Conservation (phyloP, 176 grass and related monocot species). For the Phyllostachys edulis region DNA sequence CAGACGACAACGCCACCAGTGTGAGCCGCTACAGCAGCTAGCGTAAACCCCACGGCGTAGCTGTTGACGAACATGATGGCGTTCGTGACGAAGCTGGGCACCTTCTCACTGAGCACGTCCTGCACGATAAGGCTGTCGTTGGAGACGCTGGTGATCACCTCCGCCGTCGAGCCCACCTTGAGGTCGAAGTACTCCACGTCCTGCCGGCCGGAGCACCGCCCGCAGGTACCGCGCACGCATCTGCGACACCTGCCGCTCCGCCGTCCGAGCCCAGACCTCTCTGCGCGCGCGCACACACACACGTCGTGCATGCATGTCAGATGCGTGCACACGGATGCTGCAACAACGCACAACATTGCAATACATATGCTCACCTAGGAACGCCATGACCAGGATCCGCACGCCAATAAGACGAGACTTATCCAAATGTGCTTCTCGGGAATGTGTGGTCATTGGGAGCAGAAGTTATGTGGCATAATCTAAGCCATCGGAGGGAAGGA, state of each 20-base stretch:
- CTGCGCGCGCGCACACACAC: conserved; percentile 32
- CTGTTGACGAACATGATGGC: conserved; percentile 60
- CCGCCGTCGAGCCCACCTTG: conserved; percentile 64
- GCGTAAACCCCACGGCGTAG: conserved; percentile 66
- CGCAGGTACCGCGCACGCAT: conserved; percentile 80
- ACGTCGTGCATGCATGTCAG: not conserved
- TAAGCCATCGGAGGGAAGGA: too few species aligned
- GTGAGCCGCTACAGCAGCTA: conserved; percentile 75
- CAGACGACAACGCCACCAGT: conserved; percentile 66
- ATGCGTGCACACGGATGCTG: not conserved
- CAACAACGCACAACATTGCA: not conserved
- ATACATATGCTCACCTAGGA: conserved; percentile 58
- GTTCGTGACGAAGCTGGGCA: conserved; percentile 98
- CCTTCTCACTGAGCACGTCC: conserved; percentile 88
- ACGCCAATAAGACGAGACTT: conserved; percentile 63
- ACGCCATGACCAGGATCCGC: conserved; percentile 62
- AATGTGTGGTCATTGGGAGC: too few species aligned
- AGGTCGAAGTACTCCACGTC: conserved; percentile 99
- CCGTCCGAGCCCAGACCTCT: conserved; percentile 91
- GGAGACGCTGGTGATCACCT: conserved; percentile 94
- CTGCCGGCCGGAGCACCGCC: conserved; percentile 73
- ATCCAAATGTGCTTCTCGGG: too few species aligned
- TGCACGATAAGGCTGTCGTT: conserved; percentile 90
- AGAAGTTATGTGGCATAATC: too few species aligned
- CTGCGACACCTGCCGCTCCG: conserved; percentile 84